Evolutionary conservation across 306 rosid genomes (phyloP).

Genomic region (Ormosia emarginata): DNA sequence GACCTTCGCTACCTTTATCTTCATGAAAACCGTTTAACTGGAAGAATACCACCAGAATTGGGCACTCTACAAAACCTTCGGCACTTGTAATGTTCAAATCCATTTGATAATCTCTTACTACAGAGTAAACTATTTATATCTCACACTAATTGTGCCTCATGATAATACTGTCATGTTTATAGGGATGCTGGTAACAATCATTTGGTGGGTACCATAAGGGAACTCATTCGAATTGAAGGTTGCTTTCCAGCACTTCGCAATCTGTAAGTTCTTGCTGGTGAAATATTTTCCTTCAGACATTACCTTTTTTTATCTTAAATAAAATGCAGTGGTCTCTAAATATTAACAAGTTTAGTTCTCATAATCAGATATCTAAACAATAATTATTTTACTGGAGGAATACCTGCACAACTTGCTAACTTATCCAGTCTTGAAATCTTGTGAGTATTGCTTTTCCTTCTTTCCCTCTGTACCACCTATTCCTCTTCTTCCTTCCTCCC

Average conservation of each 20-base stretch:
- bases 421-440: slow-evolving; percentile 89
- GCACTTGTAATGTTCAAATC: slow-evolving; percentile 59
- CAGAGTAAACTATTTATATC: background rate
- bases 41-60: slow-evolving; percentile 86
- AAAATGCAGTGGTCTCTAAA: background rate
- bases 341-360: slow-evolving; percentile 19
- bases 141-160: slow-evolving; percentile 9
- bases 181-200: slow-evolving; percentile 99
- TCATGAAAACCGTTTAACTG: slow-evolving; percentile 84
- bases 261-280: slow-evolving; percentile 56
- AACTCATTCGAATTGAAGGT: slow-evolving; percentile 93
- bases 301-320: background rate
- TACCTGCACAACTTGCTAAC: slow-evolving; percentile 93
- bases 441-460: slow-evolving; percentile 44
- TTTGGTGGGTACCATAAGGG: slow-evolving; percentile 96
- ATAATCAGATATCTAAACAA: slow-evolving; percentile 74
- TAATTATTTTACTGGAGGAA: slow-evolving; percentile 92
- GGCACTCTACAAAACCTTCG: slow-evolving; percentile 93
- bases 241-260: slow-evolving; percentile 94
- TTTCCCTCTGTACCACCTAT: background rate
- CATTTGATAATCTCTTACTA: background rate
- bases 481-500: background rate
- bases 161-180: slow-evolving; percentile 20
- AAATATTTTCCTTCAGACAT: background rate
- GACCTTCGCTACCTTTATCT: slow-evolving; percentile 91